Percentiles rank a stretch among this genome's conserved stretches.
Evolutionary conservation across 2,329 filamentous ascomycete genomes (phyloP).

Genomic region (Microthyrium microscopicum): DNA sequence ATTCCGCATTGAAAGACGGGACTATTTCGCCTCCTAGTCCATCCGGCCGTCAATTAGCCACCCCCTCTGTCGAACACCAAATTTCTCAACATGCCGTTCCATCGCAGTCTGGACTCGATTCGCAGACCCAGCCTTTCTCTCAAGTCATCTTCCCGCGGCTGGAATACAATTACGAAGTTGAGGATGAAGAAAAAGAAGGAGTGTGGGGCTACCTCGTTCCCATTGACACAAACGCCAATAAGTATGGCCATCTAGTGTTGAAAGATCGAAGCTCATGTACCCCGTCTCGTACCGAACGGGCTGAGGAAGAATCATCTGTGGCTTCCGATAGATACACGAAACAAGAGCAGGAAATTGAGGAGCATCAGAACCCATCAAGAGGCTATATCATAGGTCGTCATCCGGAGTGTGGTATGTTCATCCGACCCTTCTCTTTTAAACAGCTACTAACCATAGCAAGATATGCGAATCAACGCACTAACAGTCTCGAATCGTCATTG

Average conservation of each 20-base stretch:
- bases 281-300: slow-evolving; percentile 21
- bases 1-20: slow-evolving; percentile 45
- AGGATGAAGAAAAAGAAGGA: slow-evolving; percentile 68
- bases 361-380: slow-evolving; percentile 44
- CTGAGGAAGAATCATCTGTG: slow-evolving; percentile 28
- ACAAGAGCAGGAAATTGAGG: slow-evolving; percentile 45
- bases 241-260: slow-evolving; percentile 52
- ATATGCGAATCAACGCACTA: slow-evolving; percentile 41
- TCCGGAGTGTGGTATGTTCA: slow-evolving; percentile 68
- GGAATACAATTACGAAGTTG: slow-evolving; percentile 61
- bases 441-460: background rate
- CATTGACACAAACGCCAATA: slow-evolving; percentile 45
- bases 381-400: slow-evolving; percentile 89
- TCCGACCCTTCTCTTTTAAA: background rate
- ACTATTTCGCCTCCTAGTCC: slow-evolving; percentile 53
- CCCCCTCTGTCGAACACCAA: slow-evolving; percentile 8
- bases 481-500: slow-evolving; percentile 81
- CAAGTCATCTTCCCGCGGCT: slow-evolving; percentile 63
- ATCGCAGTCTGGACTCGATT: slow-evolving; percentile 28
- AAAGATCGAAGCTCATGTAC: slow-evolving; percentile 56
- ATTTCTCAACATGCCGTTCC: slow-evolving; percentile 46
- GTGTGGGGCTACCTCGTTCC: slow-evolving; percentile 95
- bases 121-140: slow-evolving; percentile 52
- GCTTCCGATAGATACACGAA: slow-evolving; percentile 37
- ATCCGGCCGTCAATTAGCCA: slow-evolving; percentile 25